phyloP scores from a whole-genome alignment of 805 yeast species.

The Naumovozyma dairenensis region DNA sequence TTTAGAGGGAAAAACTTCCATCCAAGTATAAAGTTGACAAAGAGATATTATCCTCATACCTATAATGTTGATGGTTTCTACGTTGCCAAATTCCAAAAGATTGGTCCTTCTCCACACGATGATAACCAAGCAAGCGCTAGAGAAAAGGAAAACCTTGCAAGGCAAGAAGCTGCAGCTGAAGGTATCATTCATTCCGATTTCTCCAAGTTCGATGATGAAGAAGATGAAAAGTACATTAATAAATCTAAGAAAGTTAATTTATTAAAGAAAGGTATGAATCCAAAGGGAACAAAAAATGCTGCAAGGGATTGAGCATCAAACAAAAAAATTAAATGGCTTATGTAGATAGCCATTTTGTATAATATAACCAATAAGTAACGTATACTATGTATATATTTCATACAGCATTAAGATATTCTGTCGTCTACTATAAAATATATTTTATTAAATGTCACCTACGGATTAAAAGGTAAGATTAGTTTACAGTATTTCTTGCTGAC shows the following conservation, averaged over 20 bases:
- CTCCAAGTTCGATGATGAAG: constrained; percentile 68
- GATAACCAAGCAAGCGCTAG: constrained; percentile 77
- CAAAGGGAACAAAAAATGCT: constrained; percentile 34
- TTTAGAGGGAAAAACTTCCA: constrained; percentile 89
- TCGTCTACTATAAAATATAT: neutral
- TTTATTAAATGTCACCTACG: too few relatives aligned
- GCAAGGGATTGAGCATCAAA: too few relatives aligned
- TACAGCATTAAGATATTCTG: too few relatives aligned
- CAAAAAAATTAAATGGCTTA: neutral
- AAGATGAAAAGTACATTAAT: constrained; percentile 63
- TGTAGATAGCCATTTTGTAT: neutral
- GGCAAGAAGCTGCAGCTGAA: constrained; percentile 73
- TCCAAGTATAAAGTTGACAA: constrained; percentile 64
- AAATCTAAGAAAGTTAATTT: constrained; percentile 55
- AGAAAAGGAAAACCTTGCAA: constrained; percentile 74
- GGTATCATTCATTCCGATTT: constrained; percentile 80
- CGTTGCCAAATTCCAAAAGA: constrained; percentile 93
- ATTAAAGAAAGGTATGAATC: constrained; percentile 66
- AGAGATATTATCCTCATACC: constrained; percentile 97
- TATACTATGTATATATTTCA: too few relatives aligned
- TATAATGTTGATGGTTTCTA: constrained; percentile 97
- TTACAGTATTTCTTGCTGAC: too few relatives aligned
- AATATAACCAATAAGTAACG: neutral
- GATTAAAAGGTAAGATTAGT: too few relatives aligned
- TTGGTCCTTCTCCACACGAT: constrained; percentile 77